Evolutionary conservation across 2,329 filamentous ascomycete genomes (phyloP).

Genomic region (Pestalotiopsis sp.): DNA sequence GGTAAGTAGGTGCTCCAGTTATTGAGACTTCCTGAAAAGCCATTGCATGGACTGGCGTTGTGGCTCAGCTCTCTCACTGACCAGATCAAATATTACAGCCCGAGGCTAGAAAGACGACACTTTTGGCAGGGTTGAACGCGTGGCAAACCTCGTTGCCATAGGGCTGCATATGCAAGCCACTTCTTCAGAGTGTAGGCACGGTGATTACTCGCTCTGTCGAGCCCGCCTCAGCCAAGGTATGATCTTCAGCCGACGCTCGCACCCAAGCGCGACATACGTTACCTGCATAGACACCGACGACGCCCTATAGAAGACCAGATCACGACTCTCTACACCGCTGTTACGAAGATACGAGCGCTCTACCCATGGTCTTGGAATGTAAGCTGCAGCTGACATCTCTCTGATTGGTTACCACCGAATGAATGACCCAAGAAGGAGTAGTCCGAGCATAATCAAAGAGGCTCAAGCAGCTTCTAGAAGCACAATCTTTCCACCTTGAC

Average conservation of each 20-base stretch:
- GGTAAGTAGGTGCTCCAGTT: no score
- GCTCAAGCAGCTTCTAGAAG: not conserved
- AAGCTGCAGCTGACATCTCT: not conserved
- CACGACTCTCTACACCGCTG: not conserved
- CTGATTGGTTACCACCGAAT: not conserved
- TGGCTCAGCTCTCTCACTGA: not conserved
- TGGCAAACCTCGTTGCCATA: not conserved
- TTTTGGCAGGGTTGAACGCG: not conserved
- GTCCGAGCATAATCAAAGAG: not conserved
- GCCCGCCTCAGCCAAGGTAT: not conserved
- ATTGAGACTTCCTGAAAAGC: no score
- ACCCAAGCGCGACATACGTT: not conserved
- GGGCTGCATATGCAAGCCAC: not conserved
- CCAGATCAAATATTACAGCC: not conserved
- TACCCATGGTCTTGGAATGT: not conserved
- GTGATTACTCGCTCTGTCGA: not conserved
- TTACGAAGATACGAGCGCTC: not conserved
- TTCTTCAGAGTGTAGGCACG: not conserved
- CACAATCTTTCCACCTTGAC: not conserved
- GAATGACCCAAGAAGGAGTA: not conserved
- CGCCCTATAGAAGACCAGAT: not conserved
- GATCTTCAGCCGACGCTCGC: not conserved
- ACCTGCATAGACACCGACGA: not conserved
- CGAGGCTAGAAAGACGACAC: not conserved
- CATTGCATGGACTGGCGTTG: no score